Percentiles rank a stretch among this genome's conserved stretches.
Evolutionary conservation across 2,329 filamentous ascomycete species (phyloP).

Genomic region (Massarina eburnea): DNA sequence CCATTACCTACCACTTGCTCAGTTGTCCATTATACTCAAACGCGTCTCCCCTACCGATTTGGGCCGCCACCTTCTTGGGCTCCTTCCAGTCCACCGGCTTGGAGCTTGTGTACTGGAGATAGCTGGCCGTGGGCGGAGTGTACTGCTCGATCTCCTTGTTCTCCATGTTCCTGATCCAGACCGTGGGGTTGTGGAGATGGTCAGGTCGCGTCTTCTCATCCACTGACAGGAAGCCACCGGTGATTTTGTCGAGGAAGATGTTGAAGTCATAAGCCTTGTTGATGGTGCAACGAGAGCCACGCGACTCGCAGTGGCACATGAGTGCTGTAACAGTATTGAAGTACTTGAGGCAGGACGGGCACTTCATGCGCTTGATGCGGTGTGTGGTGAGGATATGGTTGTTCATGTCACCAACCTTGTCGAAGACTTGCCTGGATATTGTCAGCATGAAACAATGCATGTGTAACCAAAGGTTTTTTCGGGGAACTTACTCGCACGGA

Average conservation of each 20-base stretch:
- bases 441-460: not conserved
- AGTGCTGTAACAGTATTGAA: conserved; percentile 43
- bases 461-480: not conserved
- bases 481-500: conserved; percentile 53
- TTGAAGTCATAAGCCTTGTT: conserved; percentile 38
- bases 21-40: conserved; percentile 5
- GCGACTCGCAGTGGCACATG: conserved; percentile 45
- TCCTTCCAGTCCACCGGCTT: conserved; percentile 37
- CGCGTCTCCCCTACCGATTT: conserved; percentile 14
- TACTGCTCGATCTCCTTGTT: conserved; percentile 27
- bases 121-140: conserved; percentile 26
- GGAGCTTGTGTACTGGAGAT: conserved; percentile 34
- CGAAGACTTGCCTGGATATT: conserved; percentile 27
- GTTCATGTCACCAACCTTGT: conserved; percentile 31
- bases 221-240: conserved; percentile 46
- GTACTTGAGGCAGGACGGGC: conserved; percentile 44
- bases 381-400: conserved; percentile 42
- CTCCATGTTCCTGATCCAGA: conserved; percentile 20
- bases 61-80: conserved; percentile 12
- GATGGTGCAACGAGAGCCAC: conserved; percentile 34
- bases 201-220: conserved; percentile 35
- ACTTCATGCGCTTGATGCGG: conserved; percentile 38
- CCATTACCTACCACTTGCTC: conserved; percentile 11
- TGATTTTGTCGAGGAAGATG: conserved; percentile 42
- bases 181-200: conserved; percentile 24